Evolutionary conservation across 2,329 filamentous ascomycete species (phyloP), one percentile per base, ranked within the genome.

Genomic region (Thyridium curvatum): DNA sequence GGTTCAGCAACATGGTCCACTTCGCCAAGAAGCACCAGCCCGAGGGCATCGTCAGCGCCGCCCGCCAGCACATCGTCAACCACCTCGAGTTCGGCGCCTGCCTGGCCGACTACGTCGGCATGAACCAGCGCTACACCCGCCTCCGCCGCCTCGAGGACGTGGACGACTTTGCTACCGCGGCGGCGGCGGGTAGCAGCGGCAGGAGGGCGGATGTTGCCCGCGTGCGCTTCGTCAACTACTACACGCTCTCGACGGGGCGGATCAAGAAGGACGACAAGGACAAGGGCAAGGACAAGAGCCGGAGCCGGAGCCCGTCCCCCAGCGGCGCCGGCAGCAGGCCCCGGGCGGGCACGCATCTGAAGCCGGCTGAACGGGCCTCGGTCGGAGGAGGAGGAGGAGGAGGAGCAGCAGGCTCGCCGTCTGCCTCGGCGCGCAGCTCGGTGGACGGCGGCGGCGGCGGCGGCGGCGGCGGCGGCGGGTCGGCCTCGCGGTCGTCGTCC

Each of bases 211-310:
- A 10, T 26, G 21, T 6, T 10, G 64, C 68, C 3, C 69, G 82
- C 38, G 76, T 93, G 10, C 74, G 88, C 13, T 95, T 95, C 52
- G 71, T 87, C 41, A 95, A 95, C 55, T 95, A 94, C 57, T 95
- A 91, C 55, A 94, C 89, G 1, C 75, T 85, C n/a, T 89, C 85
- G 47, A 83, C 84, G 9, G 89, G 89, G 4, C 71, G 78, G 42
- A 71, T 73, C 3, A 89, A 84, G 49, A 56, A 60, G n/a, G n/a
- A n/a, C n/a, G n/a, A n/a, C n/a, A n/a, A n/a, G n/a, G n/a, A n/a
- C n/a, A n/a, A n/a, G n/a, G n/a, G n/a, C n/a, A n/a, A n/a, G n/a
- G n/a, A n/a, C n/a, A n/a, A n/a, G 40, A 58, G 59, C 12, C 66
- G 69, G 46, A 12, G 41, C 44, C 10, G 46, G 46, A 34, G 46